Conservation (phyloP, 2,329 filamentous ascomycete genomes). For the Calonectria naviculata region DNA sequence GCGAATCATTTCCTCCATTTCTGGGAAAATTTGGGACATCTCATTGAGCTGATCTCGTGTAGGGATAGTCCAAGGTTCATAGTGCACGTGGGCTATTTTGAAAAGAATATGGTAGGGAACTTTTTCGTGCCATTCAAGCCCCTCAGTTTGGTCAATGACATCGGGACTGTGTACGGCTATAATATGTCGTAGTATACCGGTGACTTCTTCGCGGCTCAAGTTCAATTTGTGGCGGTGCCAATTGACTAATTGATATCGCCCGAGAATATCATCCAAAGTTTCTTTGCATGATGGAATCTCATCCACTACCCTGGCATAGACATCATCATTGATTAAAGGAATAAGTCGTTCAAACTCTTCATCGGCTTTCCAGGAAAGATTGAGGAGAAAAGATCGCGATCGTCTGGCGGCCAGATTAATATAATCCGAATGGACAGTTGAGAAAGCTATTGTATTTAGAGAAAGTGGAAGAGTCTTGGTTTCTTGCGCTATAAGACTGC, state of each 20-base stretch:
- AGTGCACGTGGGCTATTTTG: background rate
- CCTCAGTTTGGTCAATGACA: background rate
- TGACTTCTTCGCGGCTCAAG: background rate
- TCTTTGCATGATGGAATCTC: background rate
- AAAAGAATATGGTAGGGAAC: background rate
- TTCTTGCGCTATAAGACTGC: slow-evolving; percentile 20
- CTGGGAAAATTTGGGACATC: background rate
- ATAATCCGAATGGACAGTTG: slow-evolving; percentile 14
- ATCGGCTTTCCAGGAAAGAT: background rate
- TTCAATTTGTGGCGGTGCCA: too few species aligned
- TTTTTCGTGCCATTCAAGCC: background rate
- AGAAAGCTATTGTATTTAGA: slow-evolving; percentile 24
- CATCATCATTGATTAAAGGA: background rate
- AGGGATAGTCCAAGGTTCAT: background rate
- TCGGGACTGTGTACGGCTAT: background rate
- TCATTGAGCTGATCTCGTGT: background rate
- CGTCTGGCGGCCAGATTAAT: background rate
- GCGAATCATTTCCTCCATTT: background rate
- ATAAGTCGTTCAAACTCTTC: background rate
- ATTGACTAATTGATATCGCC: background rate
- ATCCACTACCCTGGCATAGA: background rate
- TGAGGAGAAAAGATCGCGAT: too few species aligned
- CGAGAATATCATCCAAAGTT: background rate
- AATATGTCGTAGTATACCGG: background rate
- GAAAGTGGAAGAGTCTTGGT: background rate